Percentiles rank a stretch among this genome's conserved stretches.
Conservation (phyloP, 2,329 filamentous ascomycete genomes). For the Scedosporium minutisporum region DNA sequence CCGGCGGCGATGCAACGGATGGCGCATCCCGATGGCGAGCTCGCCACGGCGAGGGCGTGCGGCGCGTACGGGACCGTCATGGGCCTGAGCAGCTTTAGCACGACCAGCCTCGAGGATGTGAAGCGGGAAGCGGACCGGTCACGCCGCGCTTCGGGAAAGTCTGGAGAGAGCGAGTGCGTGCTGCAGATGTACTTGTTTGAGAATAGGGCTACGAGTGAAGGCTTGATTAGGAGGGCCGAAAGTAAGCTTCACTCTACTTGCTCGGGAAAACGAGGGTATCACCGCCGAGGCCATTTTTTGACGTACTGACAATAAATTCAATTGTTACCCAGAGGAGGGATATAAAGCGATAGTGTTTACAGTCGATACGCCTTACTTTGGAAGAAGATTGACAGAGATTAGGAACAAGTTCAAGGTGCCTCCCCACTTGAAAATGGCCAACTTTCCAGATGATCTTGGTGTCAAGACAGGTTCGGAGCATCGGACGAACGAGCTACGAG, state of each 20-base stretch:
- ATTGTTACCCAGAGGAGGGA: conserved; percentile 7
- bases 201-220: conserved; percentile 13
- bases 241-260: not conserved
- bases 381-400: conserved; percentile 14
- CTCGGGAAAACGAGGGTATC: not conserved
- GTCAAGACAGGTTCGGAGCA: conserved; percentile 11
- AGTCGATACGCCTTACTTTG: conserved; percentile 15
- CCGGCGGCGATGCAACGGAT: conserved; percentile 44
- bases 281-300: not conserved
- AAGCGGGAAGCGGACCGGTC: conserved; percentile 8
- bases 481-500: conserved; percentile 6
- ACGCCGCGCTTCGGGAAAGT: not conserved
- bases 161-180: conserved; percentile 10
- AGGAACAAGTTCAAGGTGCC: conserved; percentile 14
- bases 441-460: conserved; percentile 11
- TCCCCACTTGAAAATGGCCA: conserved; percentile 13
- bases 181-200: conserved; percentile 16
- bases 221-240: conserved; percentile 11
- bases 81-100: conserved; percentile 15
- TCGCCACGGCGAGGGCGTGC: conserved; percentile 38
- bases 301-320: not conserved
- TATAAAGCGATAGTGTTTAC: conserved; percentile 19
- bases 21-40: conserved; percentile 42
- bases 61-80: conserved; percentile 8
- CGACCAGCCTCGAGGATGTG: conserved; percentile 15